Base-by-base conservation (phyloP, 768 basidiomycete genomes). In the Cystofilobasidium capitatum region DNA sequence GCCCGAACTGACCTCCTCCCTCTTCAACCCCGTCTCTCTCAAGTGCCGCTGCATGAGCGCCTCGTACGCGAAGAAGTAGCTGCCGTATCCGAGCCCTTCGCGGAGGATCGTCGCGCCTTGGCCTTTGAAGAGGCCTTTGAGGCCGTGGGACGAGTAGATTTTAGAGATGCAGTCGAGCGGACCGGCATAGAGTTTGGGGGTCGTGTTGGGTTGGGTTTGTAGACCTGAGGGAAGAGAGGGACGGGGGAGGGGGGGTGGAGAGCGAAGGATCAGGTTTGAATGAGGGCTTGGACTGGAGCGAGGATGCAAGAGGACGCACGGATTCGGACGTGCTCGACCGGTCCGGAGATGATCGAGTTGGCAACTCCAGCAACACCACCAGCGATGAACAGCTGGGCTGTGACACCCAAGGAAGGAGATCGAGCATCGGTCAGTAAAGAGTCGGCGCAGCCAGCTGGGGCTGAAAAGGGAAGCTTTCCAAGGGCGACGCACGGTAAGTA, bases 321-420 rank as follows among this genome's bases (percentile, higher is more conserved):
- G 71, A 97, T 98, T 79, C 93, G 89, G 75, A 97, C 92, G 75
- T 97, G 93, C 77, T 98, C 93, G 22, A 98, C 93, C 8, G 93
- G 94, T 0, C 92, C 91, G 0, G 92, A 93, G 42, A 96, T 91
- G 67, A 94, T 81, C 35, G 90, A 87, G 74, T 97, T 98, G 13
- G 89, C 86, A 33, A 96, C 77, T 33, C 94, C 94, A 29, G 93
- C 94, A 42, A 85, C 79, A 5, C 91, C 84, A 71, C 94, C 94
- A 22, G 91, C 82, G 1, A 80, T 73, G 70, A 89, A 83, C 16
- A 94, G 80, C 76, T 98, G 91, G 20, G 76, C 75, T 33, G 79
- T 79, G 29, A 42, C 26, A 26, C 6, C 36, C n/a, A 64, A 65
- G 14, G 47, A 29, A 20, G 24, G 6, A 57, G 9, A 54, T n/a